Evolutionary conservation across 257 asterid species (phyloP).

Genomic region (Przewalskia tangutica): DNA sequence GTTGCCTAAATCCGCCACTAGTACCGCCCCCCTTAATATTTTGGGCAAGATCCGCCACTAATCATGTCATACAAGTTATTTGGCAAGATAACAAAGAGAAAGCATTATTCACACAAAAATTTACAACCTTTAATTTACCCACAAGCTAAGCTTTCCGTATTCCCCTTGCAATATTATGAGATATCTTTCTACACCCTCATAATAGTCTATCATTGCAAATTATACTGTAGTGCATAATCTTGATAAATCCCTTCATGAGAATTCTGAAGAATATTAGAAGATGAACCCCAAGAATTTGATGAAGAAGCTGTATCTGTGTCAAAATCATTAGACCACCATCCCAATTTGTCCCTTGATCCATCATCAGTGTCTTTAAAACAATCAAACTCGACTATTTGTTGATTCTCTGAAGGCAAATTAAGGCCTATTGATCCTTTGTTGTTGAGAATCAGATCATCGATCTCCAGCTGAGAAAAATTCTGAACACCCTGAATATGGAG

Average conservation of each 20-base stretch:
- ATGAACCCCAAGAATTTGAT: constrained; percentile 52
- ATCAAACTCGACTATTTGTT: constrained; percentile 30
- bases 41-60: no score
- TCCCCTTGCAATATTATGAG: constrained; percentile 16
- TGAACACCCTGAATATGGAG: constrained; percentile 2
- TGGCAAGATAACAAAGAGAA: constrained; percentile 13
- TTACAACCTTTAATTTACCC: constrained; percentile 23
- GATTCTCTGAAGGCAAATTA: constrained; percentile 5
- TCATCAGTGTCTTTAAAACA: constrained; percentile 40
- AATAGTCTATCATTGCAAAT: constrained; percentile 16
- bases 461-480: constrained; percentile 40
- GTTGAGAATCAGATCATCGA: constrained; percentile 33
- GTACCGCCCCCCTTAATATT: no score
- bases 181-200: constrained; percentile 12
- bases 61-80: constrained; percentile 7
- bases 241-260: constrained; percentile 36
- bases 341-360: constrained; percentile 22
- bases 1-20: no score
- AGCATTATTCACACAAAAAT: constrained; percentile 32
- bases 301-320: constrained; percentile 45
- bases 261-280: constrained; percentile 27
- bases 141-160: background rate
- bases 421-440: constrained; percentile 15
- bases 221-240: constrained; percentile 37
- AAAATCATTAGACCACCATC: constrained; percentile 69